A percentile compares a stretch with the other conserved stretches of the same genome.
phyloP scores from a whole-genome alignment of 169 alveolate species.

The Cryptosporidium andersoni region DNA sequence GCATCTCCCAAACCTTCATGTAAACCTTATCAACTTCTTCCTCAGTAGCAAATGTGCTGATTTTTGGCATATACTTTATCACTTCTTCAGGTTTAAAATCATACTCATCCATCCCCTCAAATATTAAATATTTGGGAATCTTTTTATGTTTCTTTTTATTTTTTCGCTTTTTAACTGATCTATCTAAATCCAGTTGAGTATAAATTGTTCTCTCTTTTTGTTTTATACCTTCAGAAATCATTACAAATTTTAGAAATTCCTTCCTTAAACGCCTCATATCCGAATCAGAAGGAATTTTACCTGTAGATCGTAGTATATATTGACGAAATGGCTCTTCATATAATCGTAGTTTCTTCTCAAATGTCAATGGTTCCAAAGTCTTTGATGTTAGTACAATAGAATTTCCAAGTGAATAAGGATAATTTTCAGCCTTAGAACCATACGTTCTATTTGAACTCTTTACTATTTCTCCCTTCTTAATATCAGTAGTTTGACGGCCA shows the following conservation, averaged over 20 bases:
- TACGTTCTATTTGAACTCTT: constrained; percentile 26
- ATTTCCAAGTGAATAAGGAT: constrained; percentile 19
- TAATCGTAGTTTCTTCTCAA: constrained; percentile 35
- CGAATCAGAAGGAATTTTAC: constrained; percentile 26
- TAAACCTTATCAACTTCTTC: constrained; percentile 27
- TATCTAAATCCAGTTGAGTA: constrained; percentile 4
- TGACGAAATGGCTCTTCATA: constrained; percentile 43
- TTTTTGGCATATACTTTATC: constrained; percentile 61
- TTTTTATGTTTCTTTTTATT: constrained; percentile 6
- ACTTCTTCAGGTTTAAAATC: constrained; percentile 65
- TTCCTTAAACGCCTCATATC: constrained; percentile 9
- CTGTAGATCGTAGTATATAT: constrained; percentile 11
- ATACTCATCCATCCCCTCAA: constrained; percentile 56
- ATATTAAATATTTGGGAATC: constrained; percentile 27
- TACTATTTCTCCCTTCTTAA: constrained; percentile 26
- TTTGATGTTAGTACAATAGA: not conserved
- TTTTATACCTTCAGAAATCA: too few species aligned
- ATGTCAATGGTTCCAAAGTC: constrained; percentile 8
- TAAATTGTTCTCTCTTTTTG: not conserved
- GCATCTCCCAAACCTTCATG: constrained; percentile 51
- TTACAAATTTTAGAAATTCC: constrained; percentile 18
- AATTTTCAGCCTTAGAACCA: constrained; percentile 11
- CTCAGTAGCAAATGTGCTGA: constrained; percentile 24
- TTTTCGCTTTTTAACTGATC: constrained; percentile 7
- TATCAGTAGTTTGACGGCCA: constrained; percentile 17